Evolutionary conservation across 306 rosid genomes (phyloP).

Genomic region (Alnus rubra): DNA sequence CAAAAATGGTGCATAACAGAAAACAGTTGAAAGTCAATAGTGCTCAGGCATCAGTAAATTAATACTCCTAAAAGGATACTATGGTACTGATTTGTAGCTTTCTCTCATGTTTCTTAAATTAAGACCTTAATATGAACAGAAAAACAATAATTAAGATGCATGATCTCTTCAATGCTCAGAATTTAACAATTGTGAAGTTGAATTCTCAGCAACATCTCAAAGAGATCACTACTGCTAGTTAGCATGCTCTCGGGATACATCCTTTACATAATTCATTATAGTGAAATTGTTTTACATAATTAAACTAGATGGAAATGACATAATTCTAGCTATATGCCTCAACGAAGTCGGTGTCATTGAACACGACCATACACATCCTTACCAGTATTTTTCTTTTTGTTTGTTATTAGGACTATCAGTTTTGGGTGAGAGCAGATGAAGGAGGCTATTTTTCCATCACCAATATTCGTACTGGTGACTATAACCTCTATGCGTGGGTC

Average conservation of each 20-base stretch:
- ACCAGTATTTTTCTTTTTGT: not conserved
- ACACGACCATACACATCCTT: too few species aligned
- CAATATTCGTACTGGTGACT: constrained; percentile 52
- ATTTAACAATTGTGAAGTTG: not conserved
- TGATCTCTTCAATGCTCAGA: not conserved
- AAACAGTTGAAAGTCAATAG: not conserved
- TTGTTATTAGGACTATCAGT: constrained; percentile 69
- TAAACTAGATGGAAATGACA: not conserved
- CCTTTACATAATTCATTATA: not conserved
- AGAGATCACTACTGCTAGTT: not conserved
- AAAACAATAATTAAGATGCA: not conserved
- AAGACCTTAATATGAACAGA: not conserved
- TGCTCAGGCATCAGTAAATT: not conserved
- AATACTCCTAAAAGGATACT: not conserved
- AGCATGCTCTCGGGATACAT: not conserved
- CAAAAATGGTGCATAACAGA: not conserved
- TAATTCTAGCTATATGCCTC: not conserved
- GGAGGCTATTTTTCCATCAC: constrained; percentile 65
- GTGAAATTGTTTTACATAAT: not conserved
- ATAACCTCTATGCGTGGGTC: constrained; percentile 73
- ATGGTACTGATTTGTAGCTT: not conserved
- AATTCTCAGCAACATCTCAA: not conserved
- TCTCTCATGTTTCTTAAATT: not conserved
- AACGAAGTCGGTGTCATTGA: not conserved
- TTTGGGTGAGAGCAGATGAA: constrained; percentile 72